These are phyloP conservation scores for Pichia membranifaciens DNA, from an alignment of 805 yeast genomes.

Conservation along the genomic window DNA sequence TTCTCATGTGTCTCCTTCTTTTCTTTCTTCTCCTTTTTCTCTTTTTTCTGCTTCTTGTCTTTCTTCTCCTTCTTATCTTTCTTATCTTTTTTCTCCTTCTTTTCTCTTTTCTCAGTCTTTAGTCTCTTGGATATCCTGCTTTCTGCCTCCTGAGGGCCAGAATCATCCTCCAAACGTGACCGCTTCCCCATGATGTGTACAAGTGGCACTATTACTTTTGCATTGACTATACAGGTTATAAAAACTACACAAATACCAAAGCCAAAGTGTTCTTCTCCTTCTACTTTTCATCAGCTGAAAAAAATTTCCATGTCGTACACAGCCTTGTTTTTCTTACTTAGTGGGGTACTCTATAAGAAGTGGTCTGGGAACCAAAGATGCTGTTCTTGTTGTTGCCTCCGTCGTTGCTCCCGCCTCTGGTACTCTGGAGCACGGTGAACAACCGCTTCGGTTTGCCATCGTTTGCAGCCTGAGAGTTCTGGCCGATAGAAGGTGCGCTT, in stretches of 20 bases:
- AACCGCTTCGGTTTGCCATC: slow-evolving; percentile 17
- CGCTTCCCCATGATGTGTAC: slow-evolving; percentile 5
- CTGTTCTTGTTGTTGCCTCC: slow-evolving; percentile 22
- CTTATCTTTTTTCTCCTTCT: slow-evolving; percentile 6
- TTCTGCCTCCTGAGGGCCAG: not conserved
- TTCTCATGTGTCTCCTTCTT: slow-evolving; percentile 7
- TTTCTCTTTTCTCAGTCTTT: slow-evolving; percentile 6
- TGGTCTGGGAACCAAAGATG: slow-evolving; percentile 28
- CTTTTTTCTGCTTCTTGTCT: slow-evolving; percentile 7
- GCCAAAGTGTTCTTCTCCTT: no score
- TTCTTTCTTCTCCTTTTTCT: slow-evolving; percentile 2
- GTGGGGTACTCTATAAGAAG: slow-evolving; percentile 20
- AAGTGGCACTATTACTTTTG: no score
- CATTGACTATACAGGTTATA: no score
- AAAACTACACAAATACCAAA: no score
- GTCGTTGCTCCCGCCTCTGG: no score
- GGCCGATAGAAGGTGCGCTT: not conserved
- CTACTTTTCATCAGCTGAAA: not conserved
- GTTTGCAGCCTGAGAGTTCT: not conserved
- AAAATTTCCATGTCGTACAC: slow-evolving; percentile 3
- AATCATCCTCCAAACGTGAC: not conserved
- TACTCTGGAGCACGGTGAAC: slow-evolving; percentile 29
- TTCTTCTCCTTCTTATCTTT: slow-evolving; percentile 7
- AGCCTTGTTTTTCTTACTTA: not conserved
- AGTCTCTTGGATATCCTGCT: not conserved